Evolutionary conservation across 352 stramenopile genomes (phyloP).

Genomic region (Phytophthora syringae): DNA sequence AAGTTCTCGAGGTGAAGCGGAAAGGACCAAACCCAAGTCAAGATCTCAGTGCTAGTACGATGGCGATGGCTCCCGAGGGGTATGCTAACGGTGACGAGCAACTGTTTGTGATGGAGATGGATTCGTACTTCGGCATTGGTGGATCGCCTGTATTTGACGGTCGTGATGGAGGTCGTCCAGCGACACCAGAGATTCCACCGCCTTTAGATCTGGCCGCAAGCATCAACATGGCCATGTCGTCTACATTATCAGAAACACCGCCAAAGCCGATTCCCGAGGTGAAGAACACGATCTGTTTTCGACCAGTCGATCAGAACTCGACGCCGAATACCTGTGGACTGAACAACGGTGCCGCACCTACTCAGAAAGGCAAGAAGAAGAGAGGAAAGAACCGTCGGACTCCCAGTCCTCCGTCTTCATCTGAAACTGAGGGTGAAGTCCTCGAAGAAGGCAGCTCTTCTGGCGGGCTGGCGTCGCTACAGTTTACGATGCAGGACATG

Average conservation of each 20-base stretch:
- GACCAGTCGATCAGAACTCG: constrained; percentile 26
- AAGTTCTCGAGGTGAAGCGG: constrained; percentile 76
- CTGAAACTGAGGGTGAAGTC: constrained; percentile 30
- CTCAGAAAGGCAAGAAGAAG: constrained; percentile 49
- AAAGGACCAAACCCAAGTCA: constrained; percentile 64
- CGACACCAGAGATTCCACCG: constrained; percentile 50
- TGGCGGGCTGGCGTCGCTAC: constrained; percentile 45
- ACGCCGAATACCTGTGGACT: constrained; percentile 1
- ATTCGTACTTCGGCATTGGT: constrained; percentile 87
- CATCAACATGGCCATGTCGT: constrained; percentile 85
- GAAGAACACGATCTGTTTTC: constrained; percentile 47
- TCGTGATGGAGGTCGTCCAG: constrained; percentile 7
- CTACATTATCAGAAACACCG: constrained; percentile 54
- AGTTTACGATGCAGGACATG: constrained; percentile 86
- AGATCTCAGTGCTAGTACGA: constrained; percentile 39
- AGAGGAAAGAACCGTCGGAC: constrained; percentile 35
- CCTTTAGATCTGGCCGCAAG: constrained; percentile 69
- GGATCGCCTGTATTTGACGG: constrained; percentile 80
- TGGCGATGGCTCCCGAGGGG: constrained; percentile 34
- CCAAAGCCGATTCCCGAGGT: constrained; percentile 33
- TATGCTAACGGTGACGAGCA: constrained; percentile 62
- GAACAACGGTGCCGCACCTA: constrained; percentile 32
- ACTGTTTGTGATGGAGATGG: constrained; percentile 88
- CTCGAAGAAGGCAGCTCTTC: constrained; percentile 26
- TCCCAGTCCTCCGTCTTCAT: constrained; percentile 21